Base-by-base conservation (phyloP, 1,139 yeast species). In the Magnusiomyces sp. region DNA sequence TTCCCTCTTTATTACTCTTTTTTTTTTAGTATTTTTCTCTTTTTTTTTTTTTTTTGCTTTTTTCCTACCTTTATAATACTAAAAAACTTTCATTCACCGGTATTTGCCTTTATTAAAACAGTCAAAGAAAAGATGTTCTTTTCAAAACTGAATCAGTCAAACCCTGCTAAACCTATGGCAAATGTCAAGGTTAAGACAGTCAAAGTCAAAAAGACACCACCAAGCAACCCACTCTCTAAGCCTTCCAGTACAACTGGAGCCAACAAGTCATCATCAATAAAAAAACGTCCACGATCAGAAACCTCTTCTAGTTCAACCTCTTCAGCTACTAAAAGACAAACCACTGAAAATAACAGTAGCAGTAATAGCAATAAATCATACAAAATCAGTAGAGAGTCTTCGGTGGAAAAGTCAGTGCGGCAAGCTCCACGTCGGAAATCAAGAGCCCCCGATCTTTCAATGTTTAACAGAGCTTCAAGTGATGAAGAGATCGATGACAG, bases 71-170 rank as follows among this genome's bases (percentile, higher is more conserved):
- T 5, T 23, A 5, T 5, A 23, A 23, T 23, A 23, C 7, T 23
- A 5, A 23, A 23, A 23, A 23, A 5, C 7, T 23, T 14, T 34
- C 38, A 34, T 34, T 34, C 17, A 37, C 9, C n/a, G 20, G 16
- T n/a, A 2, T 37, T 37, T 16, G 17, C 9, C 40, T 23, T 20
- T 19, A 40, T 20, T 16, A 16, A 14, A 23, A 36, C 31, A 31
- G 46, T 20, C 36, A 3, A 23, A 23, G 7, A 5, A 40, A 27
- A 11, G 2, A 58, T 58, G 60, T 58, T 58, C 45, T 58, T 58
- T 44, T 50, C 55, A 27, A 50, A 50, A 44, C 47, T 57, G 27
- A 49, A 46, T 31, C 45, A 56, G 43, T 53, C 51, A 0, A 42
- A 47, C 49, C 7, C 49, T 52, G 43, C 56, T 52, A 29, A 46